Base-by-base conservation (phyloP, 768 basidiomycete species). In the Suillus lakei region DNA sequence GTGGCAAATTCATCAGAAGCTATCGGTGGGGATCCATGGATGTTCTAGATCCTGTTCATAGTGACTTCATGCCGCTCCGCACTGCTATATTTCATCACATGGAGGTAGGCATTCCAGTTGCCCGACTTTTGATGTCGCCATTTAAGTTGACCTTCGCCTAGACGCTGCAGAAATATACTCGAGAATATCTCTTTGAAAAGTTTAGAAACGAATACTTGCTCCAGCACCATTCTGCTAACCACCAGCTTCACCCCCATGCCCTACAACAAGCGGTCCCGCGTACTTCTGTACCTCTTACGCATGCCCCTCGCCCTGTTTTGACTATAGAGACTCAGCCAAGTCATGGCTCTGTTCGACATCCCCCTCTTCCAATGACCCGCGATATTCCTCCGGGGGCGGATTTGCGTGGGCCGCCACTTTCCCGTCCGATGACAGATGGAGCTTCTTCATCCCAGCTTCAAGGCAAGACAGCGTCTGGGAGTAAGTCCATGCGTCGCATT, bases 21-120 rank as follows among this genome's bases (percentile, higher is more conserved):
- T 95, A 92, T 77, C 86, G 93, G 55, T 96, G 95, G 95, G 95
- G 95, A 32, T 83, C 80, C 68, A 82, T 96, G 70, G 91, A 95
- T 73, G 90, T 93, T 54, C 80, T 95, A 70, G 91, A 96, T 76
- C 83, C 86, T 23, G 84, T 77, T 44, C 94, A 96, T 71, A 90
- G 88, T 72, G 95, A 97, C 77, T 96, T 96, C 76, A 71, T 89
- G 39, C 77, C 87, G 44, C 85, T 97, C 64, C 88, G 92, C 64
- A 84, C 85, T 36, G 92, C 92, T 56, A 86, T 97, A 68, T 90
- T 95, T 73, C 92, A 92, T 73, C 92, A 93, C 76, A 92, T 95
- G 90, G 88, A 91, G 85, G 94, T 95, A 81, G 75, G 85, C 73
- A 66, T 59, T 63, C 39, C 39, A 28, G 63, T 62, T 65, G 38